phyloP scores from a whole-genome alignment of 2,329 filamentous ascomycete genomes.

The Blastomyces emzantsi region DNA sequence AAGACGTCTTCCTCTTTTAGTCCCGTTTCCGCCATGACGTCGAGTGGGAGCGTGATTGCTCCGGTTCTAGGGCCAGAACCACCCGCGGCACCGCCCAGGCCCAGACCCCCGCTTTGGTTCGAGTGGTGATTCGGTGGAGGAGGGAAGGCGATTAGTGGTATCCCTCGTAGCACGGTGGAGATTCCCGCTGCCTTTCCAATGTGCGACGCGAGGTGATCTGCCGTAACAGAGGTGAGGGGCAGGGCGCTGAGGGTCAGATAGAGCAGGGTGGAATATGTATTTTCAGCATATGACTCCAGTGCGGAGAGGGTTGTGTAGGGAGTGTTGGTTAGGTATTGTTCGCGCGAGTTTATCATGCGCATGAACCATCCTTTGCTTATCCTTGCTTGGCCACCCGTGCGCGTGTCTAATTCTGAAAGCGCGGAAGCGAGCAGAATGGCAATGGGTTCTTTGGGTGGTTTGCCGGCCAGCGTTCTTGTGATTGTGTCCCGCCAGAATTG shows the following conservation, averaged over 20 bases:
- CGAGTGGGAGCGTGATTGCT: conserved; percentile 70
- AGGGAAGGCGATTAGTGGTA: conserved; percentile 80
- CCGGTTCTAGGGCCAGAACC: conserved; percentile 44
- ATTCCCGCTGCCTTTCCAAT: conserved; percentile 93
- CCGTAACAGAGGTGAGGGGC: conserved; percentile 69
- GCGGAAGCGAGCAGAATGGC: conserved; percentile 72
- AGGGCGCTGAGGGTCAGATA: conserved; percentile 77
- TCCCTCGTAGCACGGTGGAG: conserved; percentile 70
- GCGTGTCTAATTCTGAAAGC: conserved; percentile 47
- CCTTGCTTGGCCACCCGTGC: conserved; percentile 39
- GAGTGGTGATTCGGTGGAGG: conserved; percentile 50
- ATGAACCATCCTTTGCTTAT: conserved; percentile 64
- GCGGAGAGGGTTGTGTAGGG: conserved; percentile 65
- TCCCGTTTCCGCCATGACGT: conserved; percentile 74
- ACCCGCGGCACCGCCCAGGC: conserved; percentile 31
- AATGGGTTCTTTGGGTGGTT: conserved; percentile 82
- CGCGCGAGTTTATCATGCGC: conserved; percentile 69
- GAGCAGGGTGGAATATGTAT: conserved; percentile 85
- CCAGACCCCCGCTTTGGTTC: conserved; percentile 39
- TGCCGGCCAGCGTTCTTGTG: conserved; percentile 63
- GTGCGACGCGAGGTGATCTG: conserved; percentile 89
- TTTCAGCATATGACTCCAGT: conserved; percentile 84
- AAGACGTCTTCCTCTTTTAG: conserved; percentile 87
- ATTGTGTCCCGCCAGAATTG: conserved; percentile 92
- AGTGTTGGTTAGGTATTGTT: conserved; percentile 72